Conservation (phyloP, 2,329 filamentous ascomycete genomes). For the Xylaria sp. region DNA sequence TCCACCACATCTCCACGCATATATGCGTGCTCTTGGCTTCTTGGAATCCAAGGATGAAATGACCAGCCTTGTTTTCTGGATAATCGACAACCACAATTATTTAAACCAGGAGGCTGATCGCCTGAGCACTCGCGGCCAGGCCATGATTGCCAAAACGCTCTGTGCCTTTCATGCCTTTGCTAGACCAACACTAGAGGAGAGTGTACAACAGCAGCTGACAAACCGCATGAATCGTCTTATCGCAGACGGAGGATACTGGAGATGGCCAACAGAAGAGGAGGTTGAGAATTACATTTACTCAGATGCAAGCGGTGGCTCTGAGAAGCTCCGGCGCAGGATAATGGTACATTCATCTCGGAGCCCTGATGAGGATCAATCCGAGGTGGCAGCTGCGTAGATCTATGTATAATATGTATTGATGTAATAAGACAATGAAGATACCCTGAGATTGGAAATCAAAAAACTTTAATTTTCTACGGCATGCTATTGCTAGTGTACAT, state of each 20-base stretch:
- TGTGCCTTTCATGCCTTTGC: constrained; percentile 62
- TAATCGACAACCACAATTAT: constrained; percentile 57
- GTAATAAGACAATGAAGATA: constrained; percentile 17
- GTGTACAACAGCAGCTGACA: constrained; percentile 37
- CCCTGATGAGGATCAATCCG: neutral
- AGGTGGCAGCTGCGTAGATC: neutral
- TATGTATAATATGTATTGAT: constrained; percentile 3
- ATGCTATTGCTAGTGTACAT: neutral
- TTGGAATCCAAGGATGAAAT: constrained; percentile 69
- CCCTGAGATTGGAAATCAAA: neutral
- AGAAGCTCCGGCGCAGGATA: constrained; percentile 38
- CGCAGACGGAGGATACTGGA: constrained; percentile 37
- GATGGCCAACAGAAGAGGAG: constrained; percentile 47
- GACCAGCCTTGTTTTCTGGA: constrained; percentile 67
- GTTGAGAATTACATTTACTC: constrained; percentile 42
- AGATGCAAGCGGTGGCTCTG: constrained; percentile 38
- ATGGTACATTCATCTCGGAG: constrained; percentile 16
- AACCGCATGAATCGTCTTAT: constrained; percentile 37
- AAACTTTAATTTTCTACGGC: neutral
- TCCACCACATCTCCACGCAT: constrained; percentile 63
- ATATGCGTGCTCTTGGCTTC: constrained; percentile 71
- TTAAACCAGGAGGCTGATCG: constrained; percentile 50
- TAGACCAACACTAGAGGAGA: constrained; percentile 52
- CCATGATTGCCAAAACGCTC: constrained; percentile 51
- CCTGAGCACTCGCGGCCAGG: constrained; percentile 44